These are phyloP conservation scores for Russula ochroleuca DNA, from an alignment of 768 basidiomycete genomes.

Conservation along the genomic window DNA sequence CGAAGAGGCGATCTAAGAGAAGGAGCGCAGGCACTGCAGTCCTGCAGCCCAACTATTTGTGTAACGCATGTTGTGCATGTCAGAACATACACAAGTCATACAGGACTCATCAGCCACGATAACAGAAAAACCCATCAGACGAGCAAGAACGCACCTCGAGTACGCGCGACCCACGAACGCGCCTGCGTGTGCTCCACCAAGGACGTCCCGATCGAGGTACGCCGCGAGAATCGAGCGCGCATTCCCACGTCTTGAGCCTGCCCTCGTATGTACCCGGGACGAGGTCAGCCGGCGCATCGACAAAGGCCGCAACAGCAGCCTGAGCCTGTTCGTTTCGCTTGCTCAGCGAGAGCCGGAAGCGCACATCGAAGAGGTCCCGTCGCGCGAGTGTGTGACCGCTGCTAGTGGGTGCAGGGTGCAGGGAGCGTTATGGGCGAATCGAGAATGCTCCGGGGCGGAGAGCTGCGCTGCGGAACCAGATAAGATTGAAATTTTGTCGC, in stretches of 20 bases:
- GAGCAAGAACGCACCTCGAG: constrained; percentile 56
- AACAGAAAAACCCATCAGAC: not conserved
- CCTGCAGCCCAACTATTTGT: constrained; percentile 82
- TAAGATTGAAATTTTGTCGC: not conserved
- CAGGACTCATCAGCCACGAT: not conserved
- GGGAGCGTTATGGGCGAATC: constrained; percentile 53
- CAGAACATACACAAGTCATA: constrained; percentile 9
- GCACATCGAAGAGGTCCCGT: constrained; percentile 39
- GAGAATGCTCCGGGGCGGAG: constrained; percentile 66
- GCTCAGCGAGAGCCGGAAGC: constrained; percentile 44
- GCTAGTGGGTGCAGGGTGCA: too few relatives aligned
- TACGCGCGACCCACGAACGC: constrained; percentile 48
- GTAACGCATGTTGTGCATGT: not conserved
- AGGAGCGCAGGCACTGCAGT: constrained; percentile 82
- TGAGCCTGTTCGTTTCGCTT: too few relatives aligned
- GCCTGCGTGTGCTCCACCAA: constrained; percentile 29
- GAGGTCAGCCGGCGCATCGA: constrained; percentile 85
- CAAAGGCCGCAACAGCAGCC: constrained; percentile 38
- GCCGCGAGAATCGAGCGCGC: constrained; percentile 79
- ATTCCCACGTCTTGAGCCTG: constrained; percentile 98
- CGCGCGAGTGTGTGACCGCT: too few relatives aligned
- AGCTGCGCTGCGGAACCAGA: constrained; percentile 45
- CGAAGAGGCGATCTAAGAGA: constrained; percentile 59
- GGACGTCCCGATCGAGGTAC: constrained; percentile 43
- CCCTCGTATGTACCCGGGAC: constrained; percentile 93